phyloP scores from a whole-genome alignment of 1,139 yeast genomes.

The Suhomyces wounanorum region DNA sequence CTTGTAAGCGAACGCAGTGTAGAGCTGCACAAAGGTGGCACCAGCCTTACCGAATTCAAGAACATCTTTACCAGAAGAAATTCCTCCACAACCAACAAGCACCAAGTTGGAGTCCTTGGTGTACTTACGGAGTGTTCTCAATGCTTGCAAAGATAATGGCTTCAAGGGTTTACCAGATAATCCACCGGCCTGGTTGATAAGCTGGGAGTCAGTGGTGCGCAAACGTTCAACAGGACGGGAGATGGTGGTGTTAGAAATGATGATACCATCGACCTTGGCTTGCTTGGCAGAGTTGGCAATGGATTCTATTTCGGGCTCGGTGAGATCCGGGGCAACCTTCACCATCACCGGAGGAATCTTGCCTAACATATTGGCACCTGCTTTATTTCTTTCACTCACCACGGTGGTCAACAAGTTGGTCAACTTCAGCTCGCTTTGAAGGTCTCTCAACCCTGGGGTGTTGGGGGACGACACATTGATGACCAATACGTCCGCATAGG shows the following conservation, averaged over 20 bases:
- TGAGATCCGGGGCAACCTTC: conserved; percentile 90
- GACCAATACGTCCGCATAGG: conserved; percentile 84
- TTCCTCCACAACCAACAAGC: conserved; percentile 94
- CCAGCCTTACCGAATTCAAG: conserved; percentile 93
- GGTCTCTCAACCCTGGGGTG: conserved; percentile 89
- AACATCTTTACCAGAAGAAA: conserved; percentile 80
- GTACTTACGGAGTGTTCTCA: conserved; percentile 67
- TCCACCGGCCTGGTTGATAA: conserved; percentile 74
- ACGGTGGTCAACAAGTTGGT: conserved; percentile 67
- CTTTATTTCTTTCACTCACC: conserved; percentile 56
- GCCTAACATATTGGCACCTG: conserved; percentile 42
- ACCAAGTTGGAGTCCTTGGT: conserved; percentile 73
- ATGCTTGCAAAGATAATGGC: conserved; percentile 72
- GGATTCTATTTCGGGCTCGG: conserved; percentile 76
- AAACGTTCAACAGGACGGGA: conserved; percentile 63
- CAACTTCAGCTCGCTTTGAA: conserved; percentile 77
- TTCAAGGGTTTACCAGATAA: conserved; percentile 91
- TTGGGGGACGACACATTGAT: conserved; percentile 96
- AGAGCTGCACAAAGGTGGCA: conserved; percentile 81
- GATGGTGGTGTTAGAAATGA: conserved; percentile 88
- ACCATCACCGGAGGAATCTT: conserved; percentile 76
- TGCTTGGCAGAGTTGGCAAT: conserved; percentile 80
- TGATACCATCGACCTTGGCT: conserved; percentile 86
- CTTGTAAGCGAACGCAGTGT: conserved; percentile 88
- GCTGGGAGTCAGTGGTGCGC: conserved; percentile 44